Percentiles rank a stretch among this genome's conserved stretches.
phyloP scores from a whole-genome alignment of 768 basidiomycete species.

The Calocybe indica region DNA sequence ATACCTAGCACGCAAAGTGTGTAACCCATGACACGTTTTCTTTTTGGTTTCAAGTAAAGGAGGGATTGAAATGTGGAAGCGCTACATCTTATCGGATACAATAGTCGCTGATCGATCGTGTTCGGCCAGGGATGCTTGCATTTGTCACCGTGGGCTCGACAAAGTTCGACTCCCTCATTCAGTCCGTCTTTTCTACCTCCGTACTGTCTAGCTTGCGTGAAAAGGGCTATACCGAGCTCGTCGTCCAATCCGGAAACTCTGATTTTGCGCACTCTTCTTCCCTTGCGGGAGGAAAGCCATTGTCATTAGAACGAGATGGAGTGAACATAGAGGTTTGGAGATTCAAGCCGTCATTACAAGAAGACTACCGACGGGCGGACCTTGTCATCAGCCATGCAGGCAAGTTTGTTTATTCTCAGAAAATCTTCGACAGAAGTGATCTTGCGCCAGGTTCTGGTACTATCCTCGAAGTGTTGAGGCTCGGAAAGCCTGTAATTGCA shows the following conservation, averaged over 20 bases:
- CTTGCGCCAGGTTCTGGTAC: slow-evolving; percentile 77
- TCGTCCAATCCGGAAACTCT: slow-evolving; percentile 79
- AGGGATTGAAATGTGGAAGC: background rate
- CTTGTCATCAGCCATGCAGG: slow-evolving; percentile 94
- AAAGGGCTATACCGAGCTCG: slow-evolving; percentile 53
- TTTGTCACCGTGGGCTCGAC: slow-evolving; percentile 93
- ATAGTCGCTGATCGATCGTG: slow-evolving; percentile 7
- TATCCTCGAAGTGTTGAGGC: slow-evolving; percentile 80
- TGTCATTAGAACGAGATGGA: slow-evolving; percentile 26
- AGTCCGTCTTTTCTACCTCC: slow-evolving; percentile 47
- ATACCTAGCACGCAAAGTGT: slow-evolving; percentile 84
- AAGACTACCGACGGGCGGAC: slow-evolving; percentile 60
- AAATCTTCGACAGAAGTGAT: slow-evolving; percentile 1
- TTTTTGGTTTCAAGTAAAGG: slow-evolving; percentile 8
- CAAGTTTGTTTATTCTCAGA: slow-evolving; percentile 25
- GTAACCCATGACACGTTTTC: slow-evolving; percentile 64
- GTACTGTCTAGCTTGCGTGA: slow-evolving; percentile 48
- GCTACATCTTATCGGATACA: no score
- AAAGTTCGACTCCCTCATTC: slow-evolving; percentile 70
- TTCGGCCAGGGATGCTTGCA: slow-evolving; percentile 31
- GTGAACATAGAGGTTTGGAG: slow-evolving; percentile 60
- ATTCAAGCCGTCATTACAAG: slow-evolving; percentile 69
- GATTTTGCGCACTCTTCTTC: slow-evolving; percentile 30
- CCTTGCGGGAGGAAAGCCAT: slow-evolving; percentile 19
- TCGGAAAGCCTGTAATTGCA: slow-evolving; percentile 72